phyloP scores from a whole-genome alignment of 106 monocot genomes.

The Triglochin maritima region DNA sequence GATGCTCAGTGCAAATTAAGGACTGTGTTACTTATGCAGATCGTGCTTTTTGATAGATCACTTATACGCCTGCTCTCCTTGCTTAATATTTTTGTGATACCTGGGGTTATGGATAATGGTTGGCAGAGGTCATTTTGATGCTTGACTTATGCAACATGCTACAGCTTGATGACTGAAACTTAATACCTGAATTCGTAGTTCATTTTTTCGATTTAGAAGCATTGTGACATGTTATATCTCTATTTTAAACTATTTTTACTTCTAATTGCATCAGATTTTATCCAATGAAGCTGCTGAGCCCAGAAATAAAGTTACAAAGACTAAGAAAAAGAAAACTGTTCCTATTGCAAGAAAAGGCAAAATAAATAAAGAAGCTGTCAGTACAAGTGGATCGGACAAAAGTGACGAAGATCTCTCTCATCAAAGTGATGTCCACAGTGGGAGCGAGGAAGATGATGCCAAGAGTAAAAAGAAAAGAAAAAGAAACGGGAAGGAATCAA shows the following conservation, averaged over 20 bases:
- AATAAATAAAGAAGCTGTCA: slow-evolving; percentile 23
- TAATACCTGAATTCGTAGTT: no score
- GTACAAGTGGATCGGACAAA: slow-evolving; percentile 3
- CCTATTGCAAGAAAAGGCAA: slow-evolving; percentile 13
- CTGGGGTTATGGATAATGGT: neutral
- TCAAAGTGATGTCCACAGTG: slow-evolving; percentile 28
- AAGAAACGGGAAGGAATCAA: slow-evolving; percentile 24
- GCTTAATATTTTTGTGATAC: neutral
- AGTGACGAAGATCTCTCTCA: slow-evolving; percentile 35
- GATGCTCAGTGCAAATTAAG: neutral
- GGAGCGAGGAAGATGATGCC: slow-evolving; percentile 24
- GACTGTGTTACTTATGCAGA: neutral
- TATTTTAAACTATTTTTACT: neutral
- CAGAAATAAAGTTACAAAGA: slow-evolving; percentile 36
- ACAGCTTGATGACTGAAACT: no score
- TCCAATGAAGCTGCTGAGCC: slow-evolving; percentile 26
- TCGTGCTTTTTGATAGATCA: no score
- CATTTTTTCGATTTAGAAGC: no score
- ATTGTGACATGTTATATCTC: neutral
- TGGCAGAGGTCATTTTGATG: neutral
- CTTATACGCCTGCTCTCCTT: neutral
- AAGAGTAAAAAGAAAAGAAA: slow-evolving; percentile 38
- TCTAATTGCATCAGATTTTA: slow-evolving; percentile 7
- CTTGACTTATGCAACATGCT: no score
- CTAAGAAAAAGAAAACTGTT: slow-evolving; percentile 21